Percentiles rank a stretch among this genome's conserved stretches.
phyloP scores from a whole-genome alignment of 176 grass and related monocot genomes.

The Dactylis glomerata region DNA sequence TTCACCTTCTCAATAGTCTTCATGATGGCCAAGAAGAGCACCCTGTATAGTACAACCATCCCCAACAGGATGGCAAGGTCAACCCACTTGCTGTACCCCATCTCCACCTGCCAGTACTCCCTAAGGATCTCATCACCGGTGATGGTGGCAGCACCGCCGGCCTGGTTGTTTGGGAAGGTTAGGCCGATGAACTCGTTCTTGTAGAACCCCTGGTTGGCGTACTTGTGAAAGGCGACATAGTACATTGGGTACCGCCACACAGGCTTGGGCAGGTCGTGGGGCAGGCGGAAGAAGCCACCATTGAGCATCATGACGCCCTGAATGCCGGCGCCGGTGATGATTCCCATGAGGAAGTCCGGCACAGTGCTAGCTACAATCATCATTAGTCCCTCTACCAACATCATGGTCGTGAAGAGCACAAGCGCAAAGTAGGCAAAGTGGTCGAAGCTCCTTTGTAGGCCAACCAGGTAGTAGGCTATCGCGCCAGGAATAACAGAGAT shows the following conservation, averaged over 20 bases:
- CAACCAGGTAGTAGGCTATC: slow-evolving; percentile 76
- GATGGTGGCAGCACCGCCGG: slow-evolving; percentile 31
- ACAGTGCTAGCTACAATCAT: too few species aligned
- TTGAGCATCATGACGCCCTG: slow-evolving; percentile 92
- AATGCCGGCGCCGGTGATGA: slow-evolving; percentile 86
- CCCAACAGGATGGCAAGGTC: too few species aligned
- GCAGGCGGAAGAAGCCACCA: slow-evolving; percentile 83
- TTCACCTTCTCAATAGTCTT: too few species aligned
- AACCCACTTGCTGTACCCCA: too few species aligned
- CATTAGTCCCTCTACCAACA: too few species aligned
- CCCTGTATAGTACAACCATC: too few species aligned
- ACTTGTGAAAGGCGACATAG: slow-evolving; percentile 84
- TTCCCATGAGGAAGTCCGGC: slow-evolving; percentile 98
- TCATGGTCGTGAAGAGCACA: too few species aligned
- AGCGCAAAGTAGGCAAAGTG: too few species aligned
- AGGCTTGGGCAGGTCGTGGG: slow-evolving; percentile 56
- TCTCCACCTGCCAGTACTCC: too few species aligned
- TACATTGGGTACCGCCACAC: slow-evolving; percentile 86
- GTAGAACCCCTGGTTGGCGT: slow-evolving; percentile 78
- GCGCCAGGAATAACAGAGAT: slow-evolving; percentile 75
- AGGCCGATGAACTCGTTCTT: slow-evolving; percentile 84
- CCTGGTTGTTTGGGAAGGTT: slow-evolving; percentile 59
- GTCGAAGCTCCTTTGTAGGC: too few species aligned
- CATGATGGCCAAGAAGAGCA: too few species aligned
- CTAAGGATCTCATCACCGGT: slow-evolving; percentile 54